Conservation (phyloP, 345 rosid species). For the Heritiera fomes region DNA sequence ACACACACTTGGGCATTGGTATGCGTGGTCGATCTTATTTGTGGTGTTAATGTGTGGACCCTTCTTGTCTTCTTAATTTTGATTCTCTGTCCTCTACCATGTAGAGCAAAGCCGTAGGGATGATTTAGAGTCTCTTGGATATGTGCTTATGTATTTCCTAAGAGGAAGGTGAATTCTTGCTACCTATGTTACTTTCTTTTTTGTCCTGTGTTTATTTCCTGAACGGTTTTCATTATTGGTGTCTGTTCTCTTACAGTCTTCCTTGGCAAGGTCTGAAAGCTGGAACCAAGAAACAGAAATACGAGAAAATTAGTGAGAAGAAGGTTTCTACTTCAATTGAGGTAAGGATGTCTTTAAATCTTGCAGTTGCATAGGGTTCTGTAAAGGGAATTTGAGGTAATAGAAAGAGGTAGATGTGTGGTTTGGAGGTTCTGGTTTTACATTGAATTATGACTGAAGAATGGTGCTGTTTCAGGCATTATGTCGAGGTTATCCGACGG, state of each 20-base stretch:
- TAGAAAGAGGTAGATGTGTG: constrained; percentile 57
- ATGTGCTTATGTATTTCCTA: constrained; percentile 90
- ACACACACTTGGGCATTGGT: constrained; percentile 98
- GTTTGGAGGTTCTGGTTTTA: constrained; percentile 42
- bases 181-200: background rate
- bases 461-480: constrained; percentile 56
- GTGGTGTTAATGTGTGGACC: background rate
- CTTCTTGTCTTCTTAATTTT: background rate
- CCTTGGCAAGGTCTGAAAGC: constrained; percentile 99
- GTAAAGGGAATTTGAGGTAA: constrained; percentile 36
- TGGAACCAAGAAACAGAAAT: constrained; percentile 96
- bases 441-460: constrained; percentile 19
- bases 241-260: constrained; percentile 54
- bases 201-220: constrained; percentile 14
- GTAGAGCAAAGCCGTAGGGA: constrained; percentile 99
- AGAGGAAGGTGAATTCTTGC: constrained; percentile 78
- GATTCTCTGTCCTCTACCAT: background rate
- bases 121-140: constrained; percentile 98
- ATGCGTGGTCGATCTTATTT: constrained; percentile 9
- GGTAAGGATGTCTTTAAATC: constrained; percentile 31
- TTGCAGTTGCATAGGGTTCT: background rate
- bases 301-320: constrained; percentile 96
- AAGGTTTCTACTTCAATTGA: constrained; percentile 88
- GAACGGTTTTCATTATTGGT: constrained; percentile 19
- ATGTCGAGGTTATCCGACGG: constrained; percentile 94